These are phyloP conservation scores for Neurospora cerealis DNA, from an alignment of 495 filamentous ascomycete species.

Conservation along the genomic window DNA sequence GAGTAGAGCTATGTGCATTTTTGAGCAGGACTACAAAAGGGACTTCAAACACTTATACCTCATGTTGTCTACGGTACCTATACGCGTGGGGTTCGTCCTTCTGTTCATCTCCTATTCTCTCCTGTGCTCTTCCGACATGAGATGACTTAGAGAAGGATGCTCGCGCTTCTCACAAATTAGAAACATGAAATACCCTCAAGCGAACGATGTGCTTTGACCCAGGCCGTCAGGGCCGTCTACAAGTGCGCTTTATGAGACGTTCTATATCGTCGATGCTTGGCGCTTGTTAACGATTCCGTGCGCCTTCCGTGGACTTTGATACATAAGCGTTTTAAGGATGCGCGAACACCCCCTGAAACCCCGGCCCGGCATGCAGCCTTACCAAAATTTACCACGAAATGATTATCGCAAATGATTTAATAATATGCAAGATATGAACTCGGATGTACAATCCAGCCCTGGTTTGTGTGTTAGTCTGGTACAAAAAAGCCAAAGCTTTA, in stretches of 20 bases:
- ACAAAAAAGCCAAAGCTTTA: too few species aligned
- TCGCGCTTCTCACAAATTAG: neutral
- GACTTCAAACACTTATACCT: too few species aligned
- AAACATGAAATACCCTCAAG: neutral
- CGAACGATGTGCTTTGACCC: neutral
- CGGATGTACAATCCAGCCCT: too few species aligned
- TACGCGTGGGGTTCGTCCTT: constrained; percentile 10
- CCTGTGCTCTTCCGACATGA: neutral
- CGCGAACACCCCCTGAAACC: neutral
- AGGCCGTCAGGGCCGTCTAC: neutral
- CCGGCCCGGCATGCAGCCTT: neutral
- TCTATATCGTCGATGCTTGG: neutral
- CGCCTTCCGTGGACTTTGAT: constrained; percentile 6
- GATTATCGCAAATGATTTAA: too few species aligned
- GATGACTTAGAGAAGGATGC: neutral
- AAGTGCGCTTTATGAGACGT: neutral
- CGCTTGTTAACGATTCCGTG: neutral
- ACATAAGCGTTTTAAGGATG: constrained; percentile 9
- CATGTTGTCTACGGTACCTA: too few species aligned
- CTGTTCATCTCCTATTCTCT: neutral
- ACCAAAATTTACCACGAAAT: neutral
- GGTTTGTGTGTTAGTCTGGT: too few species aligned
- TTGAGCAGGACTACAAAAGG: neutral
- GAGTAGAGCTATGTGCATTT: neutral
- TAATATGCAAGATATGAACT: too few species aligned